Evolutionary conservation across 192 early-diverging fungal genomes (phyloP).

Genomic region (Funneliformis geosporum): DNA sequence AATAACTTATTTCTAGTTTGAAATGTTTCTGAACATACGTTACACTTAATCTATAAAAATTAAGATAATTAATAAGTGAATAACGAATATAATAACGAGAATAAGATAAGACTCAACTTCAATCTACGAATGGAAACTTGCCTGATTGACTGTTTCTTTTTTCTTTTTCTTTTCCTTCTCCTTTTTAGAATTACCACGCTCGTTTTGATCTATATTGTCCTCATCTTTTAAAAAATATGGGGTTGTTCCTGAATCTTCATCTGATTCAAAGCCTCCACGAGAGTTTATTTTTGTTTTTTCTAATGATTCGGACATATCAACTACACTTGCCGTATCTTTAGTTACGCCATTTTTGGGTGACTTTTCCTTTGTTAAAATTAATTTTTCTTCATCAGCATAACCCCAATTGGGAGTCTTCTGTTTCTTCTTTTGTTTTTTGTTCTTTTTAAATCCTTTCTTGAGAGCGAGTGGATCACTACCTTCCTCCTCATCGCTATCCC

Average conservation of each 20-base stretch:
- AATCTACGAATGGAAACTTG: slow-evolving; percentile 3
- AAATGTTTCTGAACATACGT: slow-evolving; percentile 77
- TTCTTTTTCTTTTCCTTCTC: slow-evolving; percentile 59
- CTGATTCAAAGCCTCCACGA: background rate
- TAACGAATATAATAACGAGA: background rate
- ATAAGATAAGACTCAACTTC: background rate
- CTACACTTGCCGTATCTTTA: slow-evolving; percentile 41
- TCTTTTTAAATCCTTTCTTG: slow-evolving; percentile 35
- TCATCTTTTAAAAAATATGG: background rate
- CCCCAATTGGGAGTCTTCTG: slow-evolving; percentile 47
- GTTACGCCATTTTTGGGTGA: background rate
- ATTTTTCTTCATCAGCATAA: slow-evolving; percentile 40
- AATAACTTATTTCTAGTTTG: slow-evolving; percentile 83
- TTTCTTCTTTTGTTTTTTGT: slow-evolving; percentile 48
- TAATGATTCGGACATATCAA: slow-evolving; percentile 54
- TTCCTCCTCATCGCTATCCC: slow-evolving; percentile 23
- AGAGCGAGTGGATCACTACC: slow-evolving; percentile 5
- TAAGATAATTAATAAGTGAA: background rate
- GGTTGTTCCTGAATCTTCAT: background rate
- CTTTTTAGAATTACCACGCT: slow-evolving; percentile 45
- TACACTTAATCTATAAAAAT: slow-evolving; percentile 57
- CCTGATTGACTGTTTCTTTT: slow-evolving; percentile 34
- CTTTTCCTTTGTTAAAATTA: background rate
- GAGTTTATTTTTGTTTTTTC: slow-evolving; percentile 24
- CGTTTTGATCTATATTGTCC: slow-evolving; percentile 37